These are phyloP conservation scores for Selenicereus undatus DNA, from an alignment of 148 eudicot species.

Conservation along the genomic window DNA sequence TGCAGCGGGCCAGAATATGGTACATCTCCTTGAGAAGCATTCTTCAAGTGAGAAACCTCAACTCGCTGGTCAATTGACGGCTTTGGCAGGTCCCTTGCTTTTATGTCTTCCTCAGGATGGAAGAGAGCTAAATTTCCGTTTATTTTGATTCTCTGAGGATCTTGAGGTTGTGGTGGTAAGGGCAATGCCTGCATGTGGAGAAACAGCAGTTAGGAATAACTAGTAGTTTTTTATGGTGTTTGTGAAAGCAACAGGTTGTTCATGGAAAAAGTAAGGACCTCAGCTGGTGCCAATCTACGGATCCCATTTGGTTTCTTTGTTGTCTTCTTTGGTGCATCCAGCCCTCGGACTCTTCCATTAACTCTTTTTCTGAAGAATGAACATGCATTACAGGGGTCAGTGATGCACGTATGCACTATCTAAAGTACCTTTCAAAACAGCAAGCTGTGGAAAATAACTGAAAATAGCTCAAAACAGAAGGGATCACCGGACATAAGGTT, in stretches of 20 bases:
- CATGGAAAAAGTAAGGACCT: conserved; percentile 33
- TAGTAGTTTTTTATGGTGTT: background rate
- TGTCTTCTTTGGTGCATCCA: conserved; percentile 51
- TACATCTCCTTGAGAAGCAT: conserved; percentile 79
- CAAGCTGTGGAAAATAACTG: background rate
- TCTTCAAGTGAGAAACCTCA: conserved; percentile 52
- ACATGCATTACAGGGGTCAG: background rate
- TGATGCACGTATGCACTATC: background rate
- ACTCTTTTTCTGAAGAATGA: conserved; percentile 50
- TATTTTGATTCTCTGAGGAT: conserved; percentile 39
- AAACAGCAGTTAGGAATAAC: conserved; percentile 9
- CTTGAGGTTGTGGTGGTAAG: conserved; percentile 38
- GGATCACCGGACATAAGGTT: background rate
- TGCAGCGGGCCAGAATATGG: conserved; percentile 77
- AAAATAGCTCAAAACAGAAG: background rate
- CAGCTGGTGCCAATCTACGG: conserved; percentile 65
- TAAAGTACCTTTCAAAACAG: background rate
- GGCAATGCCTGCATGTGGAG: conserved; percentile 49
- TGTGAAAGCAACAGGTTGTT: background rate
- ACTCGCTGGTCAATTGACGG: conserved; percentile 36
- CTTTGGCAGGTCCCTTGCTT: conserved; percentile 49
- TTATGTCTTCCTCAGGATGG: conserved; percentile 45
- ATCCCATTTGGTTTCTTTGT: conserved; percentile 50
- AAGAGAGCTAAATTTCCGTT: conserved; percentile 39
- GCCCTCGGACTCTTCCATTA: conserved; percentile 61